Conservation (phyloP, 1,284 basidiomycete species). For the Ceratobasidium papillatum region DNA sequence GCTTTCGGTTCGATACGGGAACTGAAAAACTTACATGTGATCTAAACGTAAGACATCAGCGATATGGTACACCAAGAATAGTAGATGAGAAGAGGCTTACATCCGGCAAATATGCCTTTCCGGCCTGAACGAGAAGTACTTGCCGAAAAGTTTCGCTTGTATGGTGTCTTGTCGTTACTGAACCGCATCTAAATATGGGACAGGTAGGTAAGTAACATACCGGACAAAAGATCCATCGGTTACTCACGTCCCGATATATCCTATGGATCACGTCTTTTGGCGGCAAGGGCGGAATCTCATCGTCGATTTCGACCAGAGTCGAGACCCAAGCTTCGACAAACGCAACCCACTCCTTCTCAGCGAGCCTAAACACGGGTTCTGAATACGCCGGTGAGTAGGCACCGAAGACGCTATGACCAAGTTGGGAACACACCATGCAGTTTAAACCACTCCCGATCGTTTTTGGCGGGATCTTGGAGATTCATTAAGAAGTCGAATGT, state of each 20-base stretch:
- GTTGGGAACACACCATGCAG: constrained; percentile 63
- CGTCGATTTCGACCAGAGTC: constrained; percentile 73
- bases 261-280: constrained; percentile 85
- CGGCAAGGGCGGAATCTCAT: constrained; percentile 83
- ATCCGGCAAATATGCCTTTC: constrained; percentile 79
- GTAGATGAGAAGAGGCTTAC: constrained; percentile 63
- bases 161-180: constrained; percentile 92
- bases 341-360: constrained; percentile 87
- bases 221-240: not conserved
- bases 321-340: constrained; percentile 77
- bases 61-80: constrained; percentile 13
- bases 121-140: constrained; percentile 81
- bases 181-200: constrained; percentile 74
- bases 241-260: constrained; percentile 83
- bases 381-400: constrained; percentile 32
- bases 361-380: constrained; percentile 84
- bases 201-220: not conserved
- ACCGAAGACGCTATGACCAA: not conserved
- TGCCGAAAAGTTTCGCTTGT: constrained; percentile 81
- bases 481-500: constrained; percentile 79
- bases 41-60: constrained; percentile 41
- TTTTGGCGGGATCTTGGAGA: constrained; percentile 77
- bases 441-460: constrained; percentile 90
- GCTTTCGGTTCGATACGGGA: constrained; percentile 8
- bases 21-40: constrained; percentile 44